A percentile compares a stretch with the other conserved stretches of the same genome.
These are phyloP conservation scores for Parastagonospora nodorum DNA, from an alignment of 2,329 filamentous ascomycete genomes.

Conservation along the genomic window DNA sequence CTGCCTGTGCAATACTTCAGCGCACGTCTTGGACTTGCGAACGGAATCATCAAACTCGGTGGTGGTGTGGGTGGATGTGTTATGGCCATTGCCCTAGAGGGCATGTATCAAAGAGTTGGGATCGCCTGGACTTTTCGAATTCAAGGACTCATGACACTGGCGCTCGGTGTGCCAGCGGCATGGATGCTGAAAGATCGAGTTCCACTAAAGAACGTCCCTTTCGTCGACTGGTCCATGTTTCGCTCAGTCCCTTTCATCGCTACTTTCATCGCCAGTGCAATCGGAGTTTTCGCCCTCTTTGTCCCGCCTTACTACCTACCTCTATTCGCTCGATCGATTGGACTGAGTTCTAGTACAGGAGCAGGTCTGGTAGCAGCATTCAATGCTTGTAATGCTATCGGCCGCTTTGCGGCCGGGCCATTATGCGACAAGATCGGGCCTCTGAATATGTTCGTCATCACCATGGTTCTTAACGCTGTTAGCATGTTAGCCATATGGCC, in stretches of 20 bases:
- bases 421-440: conserved; percentile 38
- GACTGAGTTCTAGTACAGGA: conserved; percentile 29
- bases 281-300: conserved; percentile 36
- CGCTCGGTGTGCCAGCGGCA: conserved; percentile 30
- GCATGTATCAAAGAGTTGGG: conserved; percentile 29
- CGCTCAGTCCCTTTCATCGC: conserved; percentile 25
- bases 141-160: conserved; percentile 31
- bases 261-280: conserved; percentile 27
- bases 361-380: conserved; percentile 34
- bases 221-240: conserved; percentile 34
- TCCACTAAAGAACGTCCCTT: conserved; percentile 20
- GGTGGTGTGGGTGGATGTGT: conserved; percentile 35
- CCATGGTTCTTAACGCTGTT: conserved; percentile 29
- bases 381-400: conserved; percentile 37
- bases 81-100: conserved; percentile 31
- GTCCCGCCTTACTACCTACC: conserved; percentile 39
- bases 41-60: conserved; percentile 37
- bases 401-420: conserved; percentile 31
- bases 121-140: conserved; percentile 40
- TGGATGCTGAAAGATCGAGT: conserved; percentile 34
- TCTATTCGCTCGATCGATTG: conserved; percentile 34
- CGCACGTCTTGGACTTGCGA: conserved; percentile 33
- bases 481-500: conserved; percentile 42
- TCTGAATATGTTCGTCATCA: conserved; percentile 38
- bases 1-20: conserved; percentile 38